phyloP scores from a whole-genome alignment of 257 asterid genomes.

The Nicotiana otophora region DNA sequence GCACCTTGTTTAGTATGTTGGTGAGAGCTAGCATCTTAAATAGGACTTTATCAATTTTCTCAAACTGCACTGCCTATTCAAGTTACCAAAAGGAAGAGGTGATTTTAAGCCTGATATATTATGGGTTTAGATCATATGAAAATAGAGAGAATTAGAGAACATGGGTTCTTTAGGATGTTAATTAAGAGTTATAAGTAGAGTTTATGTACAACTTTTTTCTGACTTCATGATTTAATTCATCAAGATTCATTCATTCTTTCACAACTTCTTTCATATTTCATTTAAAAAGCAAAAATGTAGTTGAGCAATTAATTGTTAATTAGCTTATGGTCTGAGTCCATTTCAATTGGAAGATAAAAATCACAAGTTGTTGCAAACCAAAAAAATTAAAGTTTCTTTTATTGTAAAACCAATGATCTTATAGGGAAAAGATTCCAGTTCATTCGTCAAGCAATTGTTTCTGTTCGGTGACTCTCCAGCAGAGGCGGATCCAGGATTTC shows the following conservation, averaged over 20 bases:
- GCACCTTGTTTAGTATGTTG: no score
- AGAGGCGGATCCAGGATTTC: no score
- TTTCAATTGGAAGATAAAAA: not conserved
- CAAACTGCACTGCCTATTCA: not conserved
- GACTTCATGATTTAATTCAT: slow-evolving; percentile 9
- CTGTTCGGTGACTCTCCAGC: no score
- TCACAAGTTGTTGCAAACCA: not conserved
- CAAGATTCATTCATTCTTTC: slow-evolving; percentile 8
- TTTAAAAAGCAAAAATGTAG: not conserved
- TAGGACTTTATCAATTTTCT: no score
- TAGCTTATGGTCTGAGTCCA: not conserved
- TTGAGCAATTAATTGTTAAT: not conserved
- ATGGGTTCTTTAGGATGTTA: not conserved
- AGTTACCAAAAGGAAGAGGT: not conserved
- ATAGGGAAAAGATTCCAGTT: no score
- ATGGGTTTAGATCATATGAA: not conserved
- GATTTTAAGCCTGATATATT: not conserved
- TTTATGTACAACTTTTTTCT: not conserved
- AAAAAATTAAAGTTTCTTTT: no score
- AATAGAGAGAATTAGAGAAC: not conserved
- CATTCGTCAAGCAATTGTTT: no score
- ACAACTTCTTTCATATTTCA: not conserved
- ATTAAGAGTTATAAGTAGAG: not conserved
- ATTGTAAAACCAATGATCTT: no score
- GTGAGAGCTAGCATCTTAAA: no score